phyloP scores from a whole-genome alignment of 495 filamentous ascomycete species.

The Letharia lupina region DNA sequence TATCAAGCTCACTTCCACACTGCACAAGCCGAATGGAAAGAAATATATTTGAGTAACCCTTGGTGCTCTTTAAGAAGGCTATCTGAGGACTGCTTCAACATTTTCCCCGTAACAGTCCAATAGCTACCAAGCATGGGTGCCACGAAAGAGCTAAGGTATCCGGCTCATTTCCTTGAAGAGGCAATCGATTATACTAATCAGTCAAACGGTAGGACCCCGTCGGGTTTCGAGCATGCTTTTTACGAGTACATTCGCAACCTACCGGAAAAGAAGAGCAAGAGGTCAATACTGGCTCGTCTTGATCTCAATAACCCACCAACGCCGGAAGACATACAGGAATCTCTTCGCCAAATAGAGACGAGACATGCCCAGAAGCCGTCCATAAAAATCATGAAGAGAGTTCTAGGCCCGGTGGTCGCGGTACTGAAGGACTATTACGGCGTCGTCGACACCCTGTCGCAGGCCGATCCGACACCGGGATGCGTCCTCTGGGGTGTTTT shows the following conservation, averaged over 20 bases:
- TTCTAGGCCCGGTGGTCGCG: neutral
- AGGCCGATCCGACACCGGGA: slow-evolving; percentile 2
- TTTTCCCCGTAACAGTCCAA: neutral
- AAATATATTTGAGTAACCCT: too few species aligned
- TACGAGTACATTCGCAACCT: slow-evolving; percentile 3
- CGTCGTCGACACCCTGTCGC: slow-evolving; percentile 7
- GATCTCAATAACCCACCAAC: slow-evolving; percentile 6
- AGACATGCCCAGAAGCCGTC: neutral
- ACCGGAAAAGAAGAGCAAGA: slow-evolving; percentile 8
- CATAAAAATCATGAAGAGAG: neutral
- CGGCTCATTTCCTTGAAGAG: too few species aligned
- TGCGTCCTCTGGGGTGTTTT: slow-evolving; percentile 7
- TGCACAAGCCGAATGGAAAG: too few species aligned
- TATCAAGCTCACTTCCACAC: neutral
- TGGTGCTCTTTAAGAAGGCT: neutral
- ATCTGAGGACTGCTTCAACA: neutral
- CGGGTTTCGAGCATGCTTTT: neutral
- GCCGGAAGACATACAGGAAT: slow-evolving; percentile 2
- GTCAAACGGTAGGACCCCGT: neutral
- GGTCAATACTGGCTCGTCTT: slow-evolving; percentile 10
- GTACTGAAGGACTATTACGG: slow-evolving; percentile 2
- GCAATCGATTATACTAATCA: neutral
- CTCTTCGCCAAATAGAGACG: neutral
- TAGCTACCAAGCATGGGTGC: neutral
- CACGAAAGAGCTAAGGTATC: neutral